Evolutionary conservation across 208 protist genomes (phyloP).

Genomic region (Acanthamoeba triangularis): DNA sequence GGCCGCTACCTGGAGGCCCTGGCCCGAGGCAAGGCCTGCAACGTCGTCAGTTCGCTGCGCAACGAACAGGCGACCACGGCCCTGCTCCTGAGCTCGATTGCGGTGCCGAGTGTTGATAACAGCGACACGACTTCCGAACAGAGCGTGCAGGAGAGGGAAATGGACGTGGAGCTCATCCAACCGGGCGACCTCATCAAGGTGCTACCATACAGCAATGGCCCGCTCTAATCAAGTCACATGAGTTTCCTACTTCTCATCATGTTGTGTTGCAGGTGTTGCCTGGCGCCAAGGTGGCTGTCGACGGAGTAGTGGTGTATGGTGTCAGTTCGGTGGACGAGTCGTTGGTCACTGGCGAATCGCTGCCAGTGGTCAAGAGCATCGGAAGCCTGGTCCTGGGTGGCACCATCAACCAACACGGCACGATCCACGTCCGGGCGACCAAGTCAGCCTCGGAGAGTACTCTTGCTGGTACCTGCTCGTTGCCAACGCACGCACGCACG

Average conservation of each 20-base stretch:
- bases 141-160: slow-evolving; percentile 83
- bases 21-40: slow-evolving; percentile 96
- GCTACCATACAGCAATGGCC: background rate
- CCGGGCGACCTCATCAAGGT: slow-evolving; percentile 92
- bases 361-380: slow-evolving; percentile 84
- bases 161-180: slow-evolving; percentile 86
- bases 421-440: slow-evolving; percentile 49
- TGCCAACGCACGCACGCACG: background rate
- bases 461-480: slow-evolving; percentile 85
- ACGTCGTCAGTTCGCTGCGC: slow-evolving; percentile 94
- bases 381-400: slow-evolving; percentile 83
- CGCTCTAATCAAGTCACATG: background rate
- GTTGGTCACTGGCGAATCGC: slow-evolving; percentile 96
- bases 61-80: slow-evolving; percentile 90
- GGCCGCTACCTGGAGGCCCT: slow-evolving; percentile 96
- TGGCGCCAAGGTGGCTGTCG: slow-evolving; percentile 95
- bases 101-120: background rate
- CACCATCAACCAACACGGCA: slow-evolving; percentile 84
- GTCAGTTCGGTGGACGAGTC: slow-evolving; percentile 95
- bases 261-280: slow-evolving; percentile 88
- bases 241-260: background rate
- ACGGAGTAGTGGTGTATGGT: slow-evolving; percentile 94
- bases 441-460: slow-evolving; percentile 19
- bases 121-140: slow-evolving; percentile 10
- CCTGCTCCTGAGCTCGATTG: slow-evolving; percentile 78